These are phyloP conservation scores for Protomyces gravidus DNA, from an alignment of 1,139 yeast genomes.

Conservation along the genomic window DNA sequence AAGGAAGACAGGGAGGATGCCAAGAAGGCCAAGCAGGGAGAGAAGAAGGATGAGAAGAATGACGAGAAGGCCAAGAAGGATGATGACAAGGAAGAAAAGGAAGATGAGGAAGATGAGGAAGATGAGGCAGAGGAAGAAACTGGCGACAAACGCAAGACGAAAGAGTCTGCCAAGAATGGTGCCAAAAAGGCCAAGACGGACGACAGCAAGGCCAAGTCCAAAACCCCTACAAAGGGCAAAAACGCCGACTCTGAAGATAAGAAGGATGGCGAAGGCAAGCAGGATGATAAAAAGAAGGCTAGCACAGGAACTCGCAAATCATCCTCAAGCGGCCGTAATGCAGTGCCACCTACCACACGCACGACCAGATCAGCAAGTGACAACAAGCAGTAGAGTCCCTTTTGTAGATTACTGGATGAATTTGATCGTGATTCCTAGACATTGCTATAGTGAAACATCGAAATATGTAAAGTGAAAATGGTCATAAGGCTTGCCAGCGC, in stretches of 20 bases:
- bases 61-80: background rate
- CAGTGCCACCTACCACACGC: constrained; percentile 19
- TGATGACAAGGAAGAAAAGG: constrained; percentile 1
- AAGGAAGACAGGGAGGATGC: constrained; percentile 1
- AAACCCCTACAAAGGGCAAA: background rate
- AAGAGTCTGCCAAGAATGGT: background rate
- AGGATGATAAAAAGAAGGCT: constrained; percentile 13
- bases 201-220: background rate
- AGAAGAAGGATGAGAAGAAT: constrained; percentile 6
- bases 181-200: constrained; percentile 8
- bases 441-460: background rate
- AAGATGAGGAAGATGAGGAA: constrained; percentile 1
- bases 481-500: background rate
- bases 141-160: background rate
- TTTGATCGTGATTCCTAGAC: too few species aligned
- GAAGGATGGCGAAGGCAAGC: constrained; percentile 5
- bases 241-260: background rate
- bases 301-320: background rate
- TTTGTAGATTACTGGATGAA: too few species aligned
- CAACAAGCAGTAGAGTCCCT: constrained; percentile 3
- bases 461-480: background rate
- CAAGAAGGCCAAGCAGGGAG: background rate
- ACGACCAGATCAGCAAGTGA: constrained; percentile 21
- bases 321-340: background rate
- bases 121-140: background rate